Evolutionary conservation across 371 early-diverging fungal species (phyloP).

Genomic region (Actinomortierella ambigua): DNA sequence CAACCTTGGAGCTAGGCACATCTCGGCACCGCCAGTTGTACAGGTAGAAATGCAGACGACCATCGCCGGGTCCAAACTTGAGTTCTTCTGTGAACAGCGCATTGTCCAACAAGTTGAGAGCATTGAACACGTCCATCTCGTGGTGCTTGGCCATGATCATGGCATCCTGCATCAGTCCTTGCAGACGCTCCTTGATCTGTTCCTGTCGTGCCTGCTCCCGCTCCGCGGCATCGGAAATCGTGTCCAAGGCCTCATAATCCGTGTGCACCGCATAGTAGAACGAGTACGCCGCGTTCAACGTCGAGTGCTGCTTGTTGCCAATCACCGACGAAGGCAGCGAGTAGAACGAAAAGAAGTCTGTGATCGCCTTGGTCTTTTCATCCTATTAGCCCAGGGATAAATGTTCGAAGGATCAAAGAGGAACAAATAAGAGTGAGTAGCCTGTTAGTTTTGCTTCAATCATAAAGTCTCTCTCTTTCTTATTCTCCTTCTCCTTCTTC

Average conservation of each 20-base stretch:
- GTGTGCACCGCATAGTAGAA: conserved; percentile 89
- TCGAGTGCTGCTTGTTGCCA: conserved; percentile 72
- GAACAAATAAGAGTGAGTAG: not conserved
- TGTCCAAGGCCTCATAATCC: conserved; percentile 46
- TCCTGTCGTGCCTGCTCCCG: conserved; percentile 44
- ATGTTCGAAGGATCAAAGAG: no score
- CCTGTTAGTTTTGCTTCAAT: not conserved
- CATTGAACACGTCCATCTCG: conserved; percentile 91
- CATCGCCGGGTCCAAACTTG: conserved; percentile 94
- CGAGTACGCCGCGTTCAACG: conserved; percentile 89
- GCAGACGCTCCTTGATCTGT: conserved; percentile 59
- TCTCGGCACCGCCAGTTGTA: conserved; percentile 91
- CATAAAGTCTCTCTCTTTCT: not conserved
- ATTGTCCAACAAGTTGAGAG: conserved; percentile 89
- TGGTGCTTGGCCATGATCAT: conserved; percentile 78
- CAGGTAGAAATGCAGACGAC: conserved; percentile 91
- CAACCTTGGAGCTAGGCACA: conserved; percentile 72
- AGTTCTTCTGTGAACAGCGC: conserved; percentile 73
- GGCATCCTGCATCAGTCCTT: conserved; percentile 71
- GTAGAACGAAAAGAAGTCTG: conserved; percentile 94
- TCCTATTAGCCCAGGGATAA: conserved; percentile 51
- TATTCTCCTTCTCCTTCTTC: not conserved
- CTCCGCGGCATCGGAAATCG: conserved; percentile 46
- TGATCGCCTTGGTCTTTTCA: conserved; percentile 63
- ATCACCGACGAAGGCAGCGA: conserved; percentile 90